Percentiles rank a stretch among this genome's conserved stretches.
Conservation (phyloP, 805 yeast genomes). For the Cyberlindnera euphorbiae region DNA sequence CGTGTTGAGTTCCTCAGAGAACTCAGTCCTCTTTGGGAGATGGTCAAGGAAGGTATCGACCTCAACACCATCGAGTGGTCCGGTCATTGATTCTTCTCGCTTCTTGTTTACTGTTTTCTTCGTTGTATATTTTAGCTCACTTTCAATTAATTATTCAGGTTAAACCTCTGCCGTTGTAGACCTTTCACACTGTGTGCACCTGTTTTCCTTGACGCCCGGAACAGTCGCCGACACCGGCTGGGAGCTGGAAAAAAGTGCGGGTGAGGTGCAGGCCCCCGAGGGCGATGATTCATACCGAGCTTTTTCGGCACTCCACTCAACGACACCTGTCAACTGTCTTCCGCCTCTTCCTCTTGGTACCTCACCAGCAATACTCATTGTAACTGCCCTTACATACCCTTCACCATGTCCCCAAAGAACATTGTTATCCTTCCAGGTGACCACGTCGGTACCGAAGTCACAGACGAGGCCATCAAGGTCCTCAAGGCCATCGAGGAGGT, state of each 20-base stretch:
- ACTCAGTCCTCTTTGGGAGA: conserved; percentile 95
- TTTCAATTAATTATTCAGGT: no score
- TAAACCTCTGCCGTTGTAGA: no score
- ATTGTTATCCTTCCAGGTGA: conserved; percentile 93
- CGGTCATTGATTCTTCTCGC: conserved; percentile 73
- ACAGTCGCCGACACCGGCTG: no score
- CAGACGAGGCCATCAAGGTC: conserved; percentile 88
- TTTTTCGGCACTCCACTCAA: no score
- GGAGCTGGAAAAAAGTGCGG: no score
- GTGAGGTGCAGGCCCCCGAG: not conserved
- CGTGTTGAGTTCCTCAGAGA: conserved; percentile 90
- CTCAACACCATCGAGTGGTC: conserved; percentile 94
- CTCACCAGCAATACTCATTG: no score
- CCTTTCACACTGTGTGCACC: no score
- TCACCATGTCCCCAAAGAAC: conserved; percentile 39
- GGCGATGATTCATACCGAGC: not conserved
- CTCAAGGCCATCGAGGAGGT: conserved; percentile 68
- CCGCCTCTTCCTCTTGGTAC: no score
- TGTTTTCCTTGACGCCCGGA: no score
- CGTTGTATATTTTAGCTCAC: not conserved
- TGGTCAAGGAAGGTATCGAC: conserved; percentile 98
- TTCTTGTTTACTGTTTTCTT: no score
- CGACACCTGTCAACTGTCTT: no score
- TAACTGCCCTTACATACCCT: no score
- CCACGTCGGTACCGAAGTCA: conserved; percentile 91